Evolutionary conservation across 805 yeast genomes (phyloP).

Genomic region (Candida awuae): DNA sequence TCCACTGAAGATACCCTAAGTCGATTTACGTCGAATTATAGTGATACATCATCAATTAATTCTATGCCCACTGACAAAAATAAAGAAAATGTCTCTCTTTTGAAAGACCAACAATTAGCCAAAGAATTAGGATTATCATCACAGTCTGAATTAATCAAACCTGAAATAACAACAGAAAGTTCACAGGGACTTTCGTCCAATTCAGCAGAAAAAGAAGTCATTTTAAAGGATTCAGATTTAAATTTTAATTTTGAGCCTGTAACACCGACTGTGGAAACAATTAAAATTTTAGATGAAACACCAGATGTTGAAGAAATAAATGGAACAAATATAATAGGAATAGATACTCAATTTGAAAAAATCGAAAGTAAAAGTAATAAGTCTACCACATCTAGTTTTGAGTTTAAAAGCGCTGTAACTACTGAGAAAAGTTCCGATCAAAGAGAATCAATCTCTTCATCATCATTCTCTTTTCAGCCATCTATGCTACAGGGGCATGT

Average conservation of each 20-base stretch:
- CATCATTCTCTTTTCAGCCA: constrained; percentile 9
- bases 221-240: too few relatives aligned
- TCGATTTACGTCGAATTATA: constrained; percentile 8
- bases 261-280: too few relatives aligned
- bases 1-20: constrained; percentile 16
- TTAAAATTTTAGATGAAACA: too few relatives aligned
- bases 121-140: constrained; percentile 5
- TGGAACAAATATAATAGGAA: too few relatives aligned
- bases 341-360: too few relatives aligned
- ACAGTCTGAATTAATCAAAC: not conserved
- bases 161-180: not conserved
- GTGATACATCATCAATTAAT: constrained; percentile 3
- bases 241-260: too few relatives aligned
- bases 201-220: too few relatives aligned
- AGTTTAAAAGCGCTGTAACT: not conserved
- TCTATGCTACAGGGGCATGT: constrained; percentile 5
- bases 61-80: not conserved
- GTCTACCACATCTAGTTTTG: too few relatives aligned
- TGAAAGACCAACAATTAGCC: not conserved
- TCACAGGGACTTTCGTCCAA: too few relatives aligned
- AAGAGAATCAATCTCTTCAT: not conserved
- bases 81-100: not conserved
- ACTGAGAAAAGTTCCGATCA: not conserved
- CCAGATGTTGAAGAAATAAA: not conserved
- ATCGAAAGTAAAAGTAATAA: too few relatives aligned